These are phyloP conservation scores for Fusarium circinatum DNA, from an alignment of 2,329 filamentous ascomycete species.

Conservation along the genomic window DNA sequence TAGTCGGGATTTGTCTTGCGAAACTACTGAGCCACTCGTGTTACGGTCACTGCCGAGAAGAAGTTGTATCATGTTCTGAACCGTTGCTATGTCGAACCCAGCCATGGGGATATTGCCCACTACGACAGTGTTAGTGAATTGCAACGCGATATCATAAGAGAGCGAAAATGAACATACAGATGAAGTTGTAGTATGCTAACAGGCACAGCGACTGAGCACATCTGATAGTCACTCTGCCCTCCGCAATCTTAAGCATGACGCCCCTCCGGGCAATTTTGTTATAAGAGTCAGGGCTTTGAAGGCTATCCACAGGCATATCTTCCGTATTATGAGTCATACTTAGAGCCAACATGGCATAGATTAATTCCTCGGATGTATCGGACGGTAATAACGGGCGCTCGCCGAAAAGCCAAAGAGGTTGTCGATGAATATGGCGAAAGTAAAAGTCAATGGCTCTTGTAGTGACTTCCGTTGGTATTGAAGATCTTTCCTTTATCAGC, in stretches of 20 bases:
- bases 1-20: background rate
- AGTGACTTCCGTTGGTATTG: background rate
- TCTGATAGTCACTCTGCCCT: slow-evolving; percentile 1
- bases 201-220: slow-evolving; percentile 15
- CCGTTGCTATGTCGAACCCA: slow-evolving; percentile 19
- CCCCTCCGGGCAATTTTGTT: background rate
- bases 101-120: slow-evolving; percentile 12
- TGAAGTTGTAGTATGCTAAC: slow-evolving; percentile 7
- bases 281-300: slow-evolving; percentile 3
- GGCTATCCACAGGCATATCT: background rate
- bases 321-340: background rate
- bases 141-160: rapidly evolving
- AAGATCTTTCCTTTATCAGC: background rate
- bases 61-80: slow-evolving; percentile 7
- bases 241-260: slow-evolving; percentile 17
- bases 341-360: slow-evolving; percentile 9
- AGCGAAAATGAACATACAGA: background rate
- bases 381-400: background rate
- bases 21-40: background rate
- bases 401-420: slow-evolving; percentile 27
- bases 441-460: slow-evolving; percentile 16
- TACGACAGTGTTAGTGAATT: background rate
- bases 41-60: background rate
- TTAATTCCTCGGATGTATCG: background rate
- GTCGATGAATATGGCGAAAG: slow-evolving; percentile 21